Conservation (phyloP, 768 basidiomycete genomes). For the Mycena vitilis region DNA sequence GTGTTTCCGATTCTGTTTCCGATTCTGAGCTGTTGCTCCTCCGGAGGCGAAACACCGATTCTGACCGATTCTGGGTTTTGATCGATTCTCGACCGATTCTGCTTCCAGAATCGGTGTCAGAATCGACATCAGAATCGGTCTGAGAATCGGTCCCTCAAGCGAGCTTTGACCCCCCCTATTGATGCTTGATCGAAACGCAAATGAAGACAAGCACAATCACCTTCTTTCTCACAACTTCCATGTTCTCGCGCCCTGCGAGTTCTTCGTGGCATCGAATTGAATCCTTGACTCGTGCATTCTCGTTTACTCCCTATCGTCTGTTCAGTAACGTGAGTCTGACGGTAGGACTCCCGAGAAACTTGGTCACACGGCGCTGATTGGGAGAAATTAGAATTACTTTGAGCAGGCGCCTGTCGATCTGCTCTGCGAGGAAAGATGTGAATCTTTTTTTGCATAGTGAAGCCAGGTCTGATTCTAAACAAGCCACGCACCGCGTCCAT, state of each 20-base stretch:
- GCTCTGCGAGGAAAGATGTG: not conserved
- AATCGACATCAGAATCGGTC: too few species aligned
- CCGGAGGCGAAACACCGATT: too few species aligned
- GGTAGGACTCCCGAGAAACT: not conserved
- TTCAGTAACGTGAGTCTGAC: not conserved
- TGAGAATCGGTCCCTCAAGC: too few species aligned
- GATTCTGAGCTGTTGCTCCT: too few species aligned
- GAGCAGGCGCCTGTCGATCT: conserved; percentile 6
- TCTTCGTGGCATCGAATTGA: not conserved
- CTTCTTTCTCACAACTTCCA: conserved; percentile 1
- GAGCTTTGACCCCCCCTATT: too few species aligned
- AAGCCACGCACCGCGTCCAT: conserved; percentile 16
- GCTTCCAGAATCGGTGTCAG: too few species aligned
- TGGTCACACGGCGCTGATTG: not conserved
- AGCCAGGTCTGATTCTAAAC: not conserved
- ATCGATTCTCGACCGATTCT: too few species aligned
- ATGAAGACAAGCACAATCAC: not conserved
- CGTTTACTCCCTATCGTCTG: not conserved
- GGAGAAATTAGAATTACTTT: not conserved
- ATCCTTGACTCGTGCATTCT: not conserved
- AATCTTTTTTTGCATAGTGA: not conserved
- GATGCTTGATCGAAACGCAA: too few species aligned
- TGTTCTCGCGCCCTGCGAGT: not conserved
- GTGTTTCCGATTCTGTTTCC: too few species aligned
- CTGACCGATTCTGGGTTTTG: too few species aligned